Percentiles rank a stretch among this genome's conserved stretches.
Evolutionary conservation across 495 filamentous ascomycete genomes (phyloP).

Genomic region (Letharia columbiana): DNA sequence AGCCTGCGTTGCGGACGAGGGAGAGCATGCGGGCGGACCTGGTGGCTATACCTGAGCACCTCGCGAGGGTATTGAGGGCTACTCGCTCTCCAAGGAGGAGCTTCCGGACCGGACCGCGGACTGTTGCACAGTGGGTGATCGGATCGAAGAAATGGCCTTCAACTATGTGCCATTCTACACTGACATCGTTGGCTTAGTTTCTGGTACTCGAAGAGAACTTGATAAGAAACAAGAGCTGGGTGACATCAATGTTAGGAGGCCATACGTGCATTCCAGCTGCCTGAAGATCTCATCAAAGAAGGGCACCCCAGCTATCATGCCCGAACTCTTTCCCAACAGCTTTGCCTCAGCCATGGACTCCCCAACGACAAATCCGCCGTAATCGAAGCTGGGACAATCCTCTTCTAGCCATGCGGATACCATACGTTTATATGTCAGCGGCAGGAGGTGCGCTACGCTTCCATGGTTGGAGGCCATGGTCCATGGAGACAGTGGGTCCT

Average conservation of each 20-base stretch:
- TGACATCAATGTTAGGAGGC: constrained; percentile 12
- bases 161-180: constrained; percentile 73
- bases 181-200: constrained; percentile 24
- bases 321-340: constrained; percentile 78
- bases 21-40: constrained; percentile 44
- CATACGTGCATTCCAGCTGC: constrained; percentile 75
- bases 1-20: constrained; percentile 55
- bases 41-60: constrained; percentile 87
- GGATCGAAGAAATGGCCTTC: constrained; percentile 64
- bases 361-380: constrained; percentile 94
- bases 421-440: constrained; percentile 69
- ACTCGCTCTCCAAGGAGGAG: constrained; percentile 88
- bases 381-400: constrained; percentile 93
- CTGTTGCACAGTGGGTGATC: constrained; percentile 61
- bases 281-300: constrained; percentile 93
- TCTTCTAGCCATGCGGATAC: constrained; percentile 84
- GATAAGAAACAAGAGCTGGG: background rate
- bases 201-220: background rate
- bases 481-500: constrained; percentile 10
- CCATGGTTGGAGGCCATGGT: constrained; percentile 59
- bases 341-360: constrained; percentile 67
- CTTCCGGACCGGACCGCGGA: constrained; percentile 74
- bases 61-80: constrained; percentile 81
- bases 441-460: constrained; percentile 71
- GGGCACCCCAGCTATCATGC: constrained; percentile 82